Evolutionary conservation across 2,329 filamentous ascomycete species (phyloP).

Genomic region (Aschersonia sp.): DNA sequence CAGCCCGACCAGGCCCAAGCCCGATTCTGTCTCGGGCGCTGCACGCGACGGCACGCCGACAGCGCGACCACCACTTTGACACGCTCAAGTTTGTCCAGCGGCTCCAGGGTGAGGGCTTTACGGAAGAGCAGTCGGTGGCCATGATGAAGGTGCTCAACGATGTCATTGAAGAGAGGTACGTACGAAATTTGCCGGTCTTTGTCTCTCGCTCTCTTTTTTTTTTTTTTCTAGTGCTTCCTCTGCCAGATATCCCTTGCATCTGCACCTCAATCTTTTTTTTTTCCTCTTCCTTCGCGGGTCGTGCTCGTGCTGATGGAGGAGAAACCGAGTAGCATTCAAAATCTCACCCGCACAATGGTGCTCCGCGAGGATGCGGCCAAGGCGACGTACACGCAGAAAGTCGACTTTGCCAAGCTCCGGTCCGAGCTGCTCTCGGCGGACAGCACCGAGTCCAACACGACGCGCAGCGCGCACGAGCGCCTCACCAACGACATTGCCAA

Average conservation of each 20-base stretch:
- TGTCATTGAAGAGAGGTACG: conserved; percentile 82
- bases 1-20: conserved; percentile 3
- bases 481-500: conserved; percentile 92
- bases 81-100: conserved; percentile 94
- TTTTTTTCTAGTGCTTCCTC: too few relatives aligned
- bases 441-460: conserved; percentile 78
- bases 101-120: conserved; percentile 82
- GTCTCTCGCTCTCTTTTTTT: too few relatives aligned
- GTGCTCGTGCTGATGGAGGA: too few relatives aligned
- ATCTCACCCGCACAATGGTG: conserved; percentile 95
- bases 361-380: conserved; percentile 83
- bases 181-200: not conserved
- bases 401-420: conserved; percentile 93
- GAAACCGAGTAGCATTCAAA: conserved; percentile 57
- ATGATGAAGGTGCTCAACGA: conserved; percentile 97
- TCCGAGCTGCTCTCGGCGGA: conserved; percentile 87
- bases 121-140: conserved; percentile 86
- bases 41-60: conserved; percentile 44
- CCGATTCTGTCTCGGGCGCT: conserved; percentile 35
- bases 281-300: too few relatives aligned
- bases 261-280: too few relatives aligned
- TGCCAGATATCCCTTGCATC: too few relatives aligned
- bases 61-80: conserved; percentile 88
- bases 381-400: conserved; percentile 72
- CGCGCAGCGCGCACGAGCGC: conserved; percentile 78